Evolutionary conservation across 495 filamentous ascomycete species (phyloP).

Genomic region (Neurospora sp.): DNA sequence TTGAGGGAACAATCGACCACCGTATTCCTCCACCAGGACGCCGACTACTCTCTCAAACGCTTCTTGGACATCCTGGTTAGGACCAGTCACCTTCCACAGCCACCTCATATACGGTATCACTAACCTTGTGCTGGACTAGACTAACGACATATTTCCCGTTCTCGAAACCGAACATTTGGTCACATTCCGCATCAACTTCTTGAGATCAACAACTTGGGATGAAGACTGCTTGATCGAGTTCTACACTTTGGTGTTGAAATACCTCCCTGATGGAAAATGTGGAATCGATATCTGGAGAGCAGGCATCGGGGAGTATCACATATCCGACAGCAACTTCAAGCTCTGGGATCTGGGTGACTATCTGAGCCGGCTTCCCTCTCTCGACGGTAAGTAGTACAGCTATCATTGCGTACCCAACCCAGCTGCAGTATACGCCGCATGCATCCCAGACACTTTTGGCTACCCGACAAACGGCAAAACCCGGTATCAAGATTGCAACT

Average conservation of each 20-base stretch:
- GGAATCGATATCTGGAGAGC: constrained; percentile 16
- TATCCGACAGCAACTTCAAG: constrained; percentile 1
- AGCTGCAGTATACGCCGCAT: neutral
- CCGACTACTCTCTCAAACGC: constrained; percentile 2
- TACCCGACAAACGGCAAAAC: neutral
- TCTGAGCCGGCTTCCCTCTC: constrained; percentile 9
- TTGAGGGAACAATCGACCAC: constrained; percentile 6
- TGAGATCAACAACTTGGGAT: neutral
- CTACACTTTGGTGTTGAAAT: constrained; percentile 13
- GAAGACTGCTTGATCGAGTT: constrained; percentile 10
- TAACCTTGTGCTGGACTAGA: neutral
- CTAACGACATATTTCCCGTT: constrained; percentile 13
- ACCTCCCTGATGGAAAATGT: constrained; percentile 6
- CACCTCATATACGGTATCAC: neutral
- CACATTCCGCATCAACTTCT: constrained; percentile 13
- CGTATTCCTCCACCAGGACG: constrained; percentile 9
- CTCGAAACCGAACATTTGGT: constrained; percentile 13
- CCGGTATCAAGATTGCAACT: no score
- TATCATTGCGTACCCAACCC: neutral
- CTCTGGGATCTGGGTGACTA: constrained; percentile 18
- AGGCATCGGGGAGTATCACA: constrained; percentile 3
- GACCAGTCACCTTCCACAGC: neutral
- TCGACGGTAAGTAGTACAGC: constrained; percentile 6
- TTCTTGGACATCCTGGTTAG: constrained; percentile 17
- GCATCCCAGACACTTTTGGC: neutral